phyloP scores from a whole-genome alignment of 2,329 filamentous ascomycete species.

The Exophiala oligosperma region DNA sequence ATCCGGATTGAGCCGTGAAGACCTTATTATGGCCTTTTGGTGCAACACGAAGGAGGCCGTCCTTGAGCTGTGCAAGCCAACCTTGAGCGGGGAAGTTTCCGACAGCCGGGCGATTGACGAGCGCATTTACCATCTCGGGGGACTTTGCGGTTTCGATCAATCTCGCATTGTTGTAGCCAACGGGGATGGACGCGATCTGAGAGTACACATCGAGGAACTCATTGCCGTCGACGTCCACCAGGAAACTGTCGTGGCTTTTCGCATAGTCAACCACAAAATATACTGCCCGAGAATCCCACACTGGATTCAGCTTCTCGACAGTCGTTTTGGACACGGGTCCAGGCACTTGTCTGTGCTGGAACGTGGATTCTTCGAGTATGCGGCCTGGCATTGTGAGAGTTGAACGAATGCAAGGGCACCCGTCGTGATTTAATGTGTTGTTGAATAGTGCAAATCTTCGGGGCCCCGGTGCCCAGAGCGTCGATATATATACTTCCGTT shows the following conservation, averaged over 20 bases:
- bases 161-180: slow-evolving; percentile 87
- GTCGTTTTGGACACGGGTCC: not conserved
- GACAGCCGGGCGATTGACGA: slow-evolving; percentile 76
- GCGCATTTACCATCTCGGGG: slow-evolving; percentile 73
- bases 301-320: not conserved
- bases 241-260: slow-evolving; percentile 75
- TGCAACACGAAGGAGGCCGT: slow-evolving; percentile 77
- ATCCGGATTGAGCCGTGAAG: slow-evolving; percentile 86
- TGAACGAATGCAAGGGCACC: not conserved
- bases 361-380: not conserved
- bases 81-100: slow-evolving; percentile 84
- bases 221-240: slow-evolving; percentile 53
- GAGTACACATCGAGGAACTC: slow-evolving; percentile 58
- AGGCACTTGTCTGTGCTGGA: not conserved
- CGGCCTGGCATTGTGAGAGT: not conserved
- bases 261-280: not conserved
- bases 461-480: not conserved
- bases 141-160: slow-evolving; percentile 70
- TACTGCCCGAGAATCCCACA: not conserved
- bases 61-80: slow-evolving; percentile 77
- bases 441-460: not conserved
- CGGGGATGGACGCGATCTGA: slow-evolving; percentile 88
- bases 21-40: slow-evolving; percentile 84
- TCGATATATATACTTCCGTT: not conserved
- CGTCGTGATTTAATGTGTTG: not conserved